Evolutionary conservation across 1,284 basidiomycete species (phyloP).

Genomic region (Leccinum fuscescens): DNA sequence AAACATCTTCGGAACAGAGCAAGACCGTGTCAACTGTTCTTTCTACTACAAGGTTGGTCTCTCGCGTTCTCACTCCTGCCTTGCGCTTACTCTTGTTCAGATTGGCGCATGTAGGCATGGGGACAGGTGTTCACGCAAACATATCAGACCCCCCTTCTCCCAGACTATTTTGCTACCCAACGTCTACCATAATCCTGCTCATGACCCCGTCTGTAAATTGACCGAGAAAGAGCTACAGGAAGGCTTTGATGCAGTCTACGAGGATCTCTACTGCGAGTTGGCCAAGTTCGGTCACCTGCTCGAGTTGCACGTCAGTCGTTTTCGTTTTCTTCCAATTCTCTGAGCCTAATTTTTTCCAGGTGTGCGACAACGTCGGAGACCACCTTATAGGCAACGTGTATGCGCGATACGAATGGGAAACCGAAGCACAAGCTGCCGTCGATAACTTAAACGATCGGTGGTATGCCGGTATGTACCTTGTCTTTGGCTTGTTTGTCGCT

Average conservation of each 20-base stretch:
- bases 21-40: conserved; percentile 92
- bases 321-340: not conserved
- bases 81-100: conserved; percentile 38
- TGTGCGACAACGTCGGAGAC: conserved; percentile 99
- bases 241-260: conserved; percentile 96
- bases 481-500: not conserved
- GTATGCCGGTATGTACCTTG: conserved; percentile 80
- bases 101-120: conserved; percentile 95
- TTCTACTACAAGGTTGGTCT: conserved; percentile 86
- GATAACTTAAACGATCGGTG: conserved; percentile 94
- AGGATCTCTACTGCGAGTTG: conserved; percentile 91
- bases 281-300: conserved; percentile 93
- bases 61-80: conserved; percentile 7
- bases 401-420: conserved; percentile 97
- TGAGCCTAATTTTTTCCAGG: conserved; percentile 41
- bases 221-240: conserved; percentile 87
- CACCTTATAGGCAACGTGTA: conserved; percentile 99
- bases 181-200: conserved; percentile 97
- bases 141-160: conserved; percentile 96
- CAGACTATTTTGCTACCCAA: conserved; percentile 98
- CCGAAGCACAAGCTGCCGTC: conserved; percentile 92
- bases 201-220: conserved; percentile 86
- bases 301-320: conserved; percentile 82
- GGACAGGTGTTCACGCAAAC: conserved; percentile 95
- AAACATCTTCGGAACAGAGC: conserved; percentile 86